Conservation (phyloP, 1,284 basidiomycete species). For the Papiliotrema laurentii region DNA sequence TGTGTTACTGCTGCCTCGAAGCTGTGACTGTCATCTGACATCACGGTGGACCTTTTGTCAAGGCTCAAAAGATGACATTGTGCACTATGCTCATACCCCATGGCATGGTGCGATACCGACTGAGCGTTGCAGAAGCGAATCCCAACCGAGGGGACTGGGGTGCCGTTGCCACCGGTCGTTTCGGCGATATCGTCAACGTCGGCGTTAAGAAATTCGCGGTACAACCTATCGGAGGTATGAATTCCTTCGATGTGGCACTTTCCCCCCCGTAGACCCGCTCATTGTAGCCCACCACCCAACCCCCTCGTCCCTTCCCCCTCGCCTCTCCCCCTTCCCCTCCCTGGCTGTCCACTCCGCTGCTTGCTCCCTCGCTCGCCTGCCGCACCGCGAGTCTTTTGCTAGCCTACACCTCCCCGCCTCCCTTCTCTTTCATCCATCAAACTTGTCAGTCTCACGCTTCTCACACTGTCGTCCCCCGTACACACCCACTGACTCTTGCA, state of each 20-base stretch:
- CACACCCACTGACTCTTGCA: too few species aligned
- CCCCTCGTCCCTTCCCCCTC: background rate
- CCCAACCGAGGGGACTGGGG: background rate
- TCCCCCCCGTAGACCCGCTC: background rate
- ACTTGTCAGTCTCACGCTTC: background rate
- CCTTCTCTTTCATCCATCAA: conserved; percentile 5
- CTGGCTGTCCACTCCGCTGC: too few species aligned
- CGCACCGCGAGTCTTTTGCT: too few species aligned
- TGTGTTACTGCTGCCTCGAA: too few species aligned
- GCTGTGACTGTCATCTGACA: too few species aligned
- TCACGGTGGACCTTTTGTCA: too few species aligned
- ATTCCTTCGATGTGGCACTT: conserved; percentile 3
- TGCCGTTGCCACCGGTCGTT: too few species aligned
- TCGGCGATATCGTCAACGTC: background rate
- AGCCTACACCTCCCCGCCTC: too few species aligned
- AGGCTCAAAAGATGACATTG: too few species aligned
- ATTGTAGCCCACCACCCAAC: too few species aligned
- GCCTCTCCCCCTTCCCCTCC: background rate
- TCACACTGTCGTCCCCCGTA: background rate
- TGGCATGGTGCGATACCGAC: background rate
- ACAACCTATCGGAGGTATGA: background rate
- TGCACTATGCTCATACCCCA: too few species aligned
- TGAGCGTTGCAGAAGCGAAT: background rate
- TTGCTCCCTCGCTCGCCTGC: too few species aligned
- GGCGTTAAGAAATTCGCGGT: background rate